phyloP scores from a whole-genome alignment of 805 yeast genomes.

The Nematodospora valgi region DNA sequence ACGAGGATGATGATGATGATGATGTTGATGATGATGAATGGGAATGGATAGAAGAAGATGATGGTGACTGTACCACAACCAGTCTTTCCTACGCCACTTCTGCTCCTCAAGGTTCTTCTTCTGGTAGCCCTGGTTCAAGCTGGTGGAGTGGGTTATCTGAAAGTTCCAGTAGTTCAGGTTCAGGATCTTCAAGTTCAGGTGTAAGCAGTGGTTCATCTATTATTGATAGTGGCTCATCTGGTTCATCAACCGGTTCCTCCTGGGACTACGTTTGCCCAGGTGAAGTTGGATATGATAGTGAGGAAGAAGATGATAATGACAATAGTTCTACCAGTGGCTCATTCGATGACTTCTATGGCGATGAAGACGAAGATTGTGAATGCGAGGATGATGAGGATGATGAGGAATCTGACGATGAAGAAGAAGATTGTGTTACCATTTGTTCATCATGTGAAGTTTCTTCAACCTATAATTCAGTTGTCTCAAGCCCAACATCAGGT shows the following conservation, averaged over 20 bases:
- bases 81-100: constrained; percentile 6
- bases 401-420: constrained; percentile 5
- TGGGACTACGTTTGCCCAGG: constrained; percentile 8
- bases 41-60: constrained; percentile 10
- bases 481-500: no score
- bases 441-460: no score
- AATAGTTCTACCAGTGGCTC: constrained; percentile 5
- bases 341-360: constrained; percentile 6
- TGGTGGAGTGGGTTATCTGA: constrained; percentile 8
- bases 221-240: no score
- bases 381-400: constrained; percentile 7
- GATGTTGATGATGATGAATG: constrained; percentile 12
- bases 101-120: constrained; percentile 5
- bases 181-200: constrained; percentile 10
- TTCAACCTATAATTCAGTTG: constrained; percentile 1
- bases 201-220: not conserved
- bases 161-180: constrained; percentile 10
- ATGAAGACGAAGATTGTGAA: constrained; percentile 10
- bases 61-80: constrained; percentile 13
- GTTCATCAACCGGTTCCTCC: constrained; percentile 2
- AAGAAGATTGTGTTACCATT: constrained; percentile 5
- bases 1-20: constrained; percentile 9
- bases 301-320: constrained; percentile 8
- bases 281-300: constrained; percentile 17
- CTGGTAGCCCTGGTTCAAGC: constrained; percentile 9